These are phyloP conservation scores for Ceratocystis destructans DNA, from an alignment of 2,329 filamentous ascomycete genomes.

Conservation along the genomic window DNA sequence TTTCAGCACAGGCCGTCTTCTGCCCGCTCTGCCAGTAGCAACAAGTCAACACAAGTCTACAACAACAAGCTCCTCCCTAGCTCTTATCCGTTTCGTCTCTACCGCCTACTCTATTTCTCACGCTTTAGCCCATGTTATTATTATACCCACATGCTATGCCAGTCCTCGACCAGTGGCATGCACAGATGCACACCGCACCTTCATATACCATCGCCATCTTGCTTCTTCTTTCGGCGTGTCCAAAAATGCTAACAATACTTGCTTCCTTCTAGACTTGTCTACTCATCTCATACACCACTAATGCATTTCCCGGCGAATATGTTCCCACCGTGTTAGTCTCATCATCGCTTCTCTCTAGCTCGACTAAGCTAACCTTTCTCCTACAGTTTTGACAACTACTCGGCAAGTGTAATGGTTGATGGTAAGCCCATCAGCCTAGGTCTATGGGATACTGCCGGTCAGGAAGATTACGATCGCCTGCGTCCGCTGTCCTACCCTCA, in stretches of 20 bases:
- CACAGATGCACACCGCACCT: not conserved
- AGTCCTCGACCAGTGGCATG: too few species aligned
- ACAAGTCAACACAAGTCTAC: too few species aligned
- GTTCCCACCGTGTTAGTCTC: conserved; percentile 82
- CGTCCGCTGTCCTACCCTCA: conserved; percentile 94
- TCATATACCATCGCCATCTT: not conserved
- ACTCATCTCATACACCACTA: conserved; percentile 97
- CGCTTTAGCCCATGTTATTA: not conserved
- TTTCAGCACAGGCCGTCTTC: conserved; percentile 12
- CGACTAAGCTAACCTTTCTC: conserved; percentile 8
- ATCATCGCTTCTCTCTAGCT: not conserved
- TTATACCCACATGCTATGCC: too few species aligned
- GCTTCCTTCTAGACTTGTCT: conserved; percentile 65
- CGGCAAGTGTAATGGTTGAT: conserved; percentile 97
- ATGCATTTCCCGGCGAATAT: conserved; percentile 99
- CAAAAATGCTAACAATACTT: conserved; percentile 8
- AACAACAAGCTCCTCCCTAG: too few species aligned
- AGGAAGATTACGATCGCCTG: conserved; percentile 95
- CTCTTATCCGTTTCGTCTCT: not conserved
- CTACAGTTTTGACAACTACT: conserved; percentile 91
- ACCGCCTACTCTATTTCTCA: conserved; percentile 13
- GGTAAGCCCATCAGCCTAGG: conserved; percentile 94
- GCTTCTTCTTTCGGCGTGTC: conserved; percentile 23
- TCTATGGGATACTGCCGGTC: conserved; percentile 95
- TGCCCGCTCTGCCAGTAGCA: not conserved